Percentiles rank a stretch among this genome's conserved stretches.
Evolutionary conservation across 2,329 filamentous ascomycete species (phyloP).

Genomic region (Diaporthe citrichinensis): DNA sequence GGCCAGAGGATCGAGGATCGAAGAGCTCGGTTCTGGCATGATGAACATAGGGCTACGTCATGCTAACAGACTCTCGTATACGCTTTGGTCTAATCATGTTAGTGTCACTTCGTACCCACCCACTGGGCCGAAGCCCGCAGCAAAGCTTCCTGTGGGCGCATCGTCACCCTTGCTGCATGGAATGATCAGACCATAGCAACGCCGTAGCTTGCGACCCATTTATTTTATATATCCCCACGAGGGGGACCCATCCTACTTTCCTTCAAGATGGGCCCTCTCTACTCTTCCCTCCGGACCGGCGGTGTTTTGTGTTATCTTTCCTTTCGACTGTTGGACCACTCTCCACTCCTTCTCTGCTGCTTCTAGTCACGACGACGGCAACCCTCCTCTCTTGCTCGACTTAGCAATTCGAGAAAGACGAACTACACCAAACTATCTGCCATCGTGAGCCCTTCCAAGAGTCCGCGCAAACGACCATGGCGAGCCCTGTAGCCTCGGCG

Average conservation of each 20-base stretch:
- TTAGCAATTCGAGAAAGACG: background rate
- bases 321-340: background rate
- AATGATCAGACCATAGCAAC: slow-evolving; percentile 28
- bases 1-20: slow-evolving; percentile 23
- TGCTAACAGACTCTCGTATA: background rate
- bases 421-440: background rate
- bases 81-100: background rate
- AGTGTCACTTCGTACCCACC: slow-evolving; percentile 19
- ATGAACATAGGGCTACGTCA: background rate
- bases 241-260: slow-evolving; percentile 9
- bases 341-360: slow-evolving; percentile 29
- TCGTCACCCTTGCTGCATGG: slow-evolving; percentile 35
- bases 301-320: slow-evolving; percentile 12
- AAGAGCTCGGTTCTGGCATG: slow-evolving; percentile 1
- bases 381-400: background rate
- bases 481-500: slow-evolving; percentile 73
- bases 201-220: slow-evolving; percentile 26
- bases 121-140: slow-evolving; percentile 12
- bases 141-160: slow-evolving; percentile 21
- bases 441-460: background rate
- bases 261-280: slow-evolving; percentile 21
- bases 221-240: slow-evolving; percentile 28
- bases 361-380: background rate
- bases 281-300: slow-evolving; percentile 19
- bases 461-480: slow-evolving; percentile 52